Evolutionary conservation across 768 basidiomycete genomes (phyloP).

Genomic region (Boletus vinaceobasis): DNA sequence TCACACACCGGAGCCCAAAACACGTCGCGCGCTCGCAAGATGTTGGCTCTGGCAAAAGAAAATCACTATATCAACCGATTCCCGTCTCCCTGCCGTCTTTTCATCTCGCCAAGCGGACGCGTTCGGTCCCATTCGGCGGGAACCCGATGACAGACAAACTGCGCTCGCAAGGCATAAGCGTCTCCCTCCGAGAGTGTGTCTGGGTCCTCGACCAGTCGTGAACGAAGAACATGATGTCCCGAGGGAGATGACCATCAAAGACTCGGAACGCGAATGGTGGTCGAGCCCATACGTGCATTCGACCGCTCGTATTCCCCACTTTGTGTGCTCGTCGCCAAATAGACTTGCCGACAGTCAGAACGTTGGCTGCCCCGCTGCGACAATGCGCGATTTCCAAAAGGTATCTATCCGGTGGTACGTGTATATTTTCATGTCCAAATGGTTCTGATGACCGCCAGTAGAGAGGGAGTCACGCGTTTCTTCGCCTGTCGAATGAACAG

Average conservation of each 20-base stretch:
- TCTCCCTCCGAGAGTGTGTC: slow-evolving; percentile 46
- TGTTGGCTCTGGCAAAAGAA: slow-evolving; percentile 19
- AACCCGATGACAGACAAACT: slow-evolving; percentile 54
- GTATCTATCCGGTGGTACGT: slow-evolving; percentile 56
- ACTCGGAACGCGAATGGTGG: slow-evolving; percentile 58
- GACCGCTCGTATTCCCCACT: neutral
- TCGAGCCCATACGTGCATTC: slow-evolving; percentile 70
- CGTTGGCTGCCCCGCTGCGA: slow-evolving; percentile 65
- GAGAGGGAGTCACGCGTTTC: slow-evolving; percentile 67
- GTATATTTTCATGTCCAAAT: neutral
- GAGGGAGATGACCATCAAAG: slow-evolving; percentile 55
- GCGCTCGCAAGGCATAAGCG: slow-evolving; percentile 55
- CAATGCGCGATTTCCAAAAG: slow-evolving; percentile 48
- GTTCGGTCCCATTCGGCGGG: slow-evolving; percentile 60
- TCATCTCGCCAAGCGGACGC: slow-evolving; percentile 39
- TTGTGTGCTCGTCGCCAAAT: neutral
- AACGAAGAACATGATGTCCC: slow-evolving; percentile 34
- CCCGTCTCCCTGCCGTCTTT: slow-evolving; percentile 40
- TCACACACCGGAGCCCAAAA: slow-evolving; percentile 4
- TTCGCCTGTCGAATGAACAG: slow-evolving; percentile 52
- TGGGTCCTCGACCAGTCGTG: slow-evolving; percentile 27
- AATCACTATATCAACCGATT: slow-evolving; percentile 35
- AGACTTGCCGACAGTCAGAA: slow-evolving; percentile 49
- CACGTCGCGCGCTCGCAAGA: slow-evolving; percentile 10
- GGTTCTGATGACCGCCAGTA: neutral